Percentiles rank a stretch among this genome's conserved stretches.
Evolutionary conservation across 2,329 filamentous ascomycete species (phyloP).

Genomic region (Scedosporium aurantiacum): DNA sequence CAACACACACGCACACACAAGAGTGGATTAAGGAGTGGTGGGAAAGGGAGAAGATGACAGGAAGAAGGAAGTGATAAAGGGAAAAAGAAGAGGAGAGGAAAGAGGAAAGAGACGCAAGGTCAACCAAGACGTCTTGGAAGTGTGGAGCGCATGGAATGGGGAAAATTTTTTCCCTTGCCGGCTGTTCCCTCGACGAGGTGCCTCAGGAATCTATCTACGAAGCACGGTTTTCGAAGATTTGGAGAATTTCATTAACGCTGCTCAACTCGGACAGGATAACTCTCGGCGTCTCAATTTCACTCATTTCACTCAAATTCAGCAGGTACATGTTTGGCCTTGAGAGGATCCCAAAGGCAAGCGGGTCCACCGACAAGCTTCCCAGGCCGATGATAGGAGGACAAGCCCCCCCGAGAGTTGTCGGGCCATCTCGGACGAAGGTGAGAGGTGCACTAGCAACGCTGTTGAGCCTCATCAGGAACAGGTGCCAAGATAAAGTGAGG

Average conservation of each 20-base stretch:
- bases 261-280: background rate
- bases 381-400: constrained; percentile 3
- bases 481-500: background rate
- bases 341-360: background rate
- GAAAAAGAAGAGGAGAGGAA: constrained; percentile 10
- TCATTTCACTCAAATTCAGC: background rate
- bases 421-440: constrained; percentile 6
- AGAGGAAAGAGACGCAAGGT: constrained; percentile 12
- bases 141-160: constrained; percentile 7
- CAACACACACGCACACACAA: constrained; percentile 6
- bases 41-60: constrained; percentile 12
- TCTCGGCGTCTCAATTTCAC: background rate
- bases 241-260: background rate
- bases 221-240: background rate
- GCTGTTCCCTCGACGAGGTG: background rate
- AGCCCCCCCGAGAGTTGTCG: background rate
- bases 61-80: constrained; percentile 7
- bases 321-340: background rate
- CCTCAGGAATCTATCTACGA: constrained; percentile 5
- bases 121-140: constrained; percentile 7
- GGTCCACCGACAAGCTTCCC: background rate
- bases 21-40: constrained; percentile 9
- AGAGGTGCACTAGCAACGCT: background rate
- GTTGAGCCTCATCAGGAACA: background rate
- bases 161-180: constrained; percentile 4